Conservation (phyloP, 176 grass and related monocot species). For the Alopecurus myosuroides region DNA sequence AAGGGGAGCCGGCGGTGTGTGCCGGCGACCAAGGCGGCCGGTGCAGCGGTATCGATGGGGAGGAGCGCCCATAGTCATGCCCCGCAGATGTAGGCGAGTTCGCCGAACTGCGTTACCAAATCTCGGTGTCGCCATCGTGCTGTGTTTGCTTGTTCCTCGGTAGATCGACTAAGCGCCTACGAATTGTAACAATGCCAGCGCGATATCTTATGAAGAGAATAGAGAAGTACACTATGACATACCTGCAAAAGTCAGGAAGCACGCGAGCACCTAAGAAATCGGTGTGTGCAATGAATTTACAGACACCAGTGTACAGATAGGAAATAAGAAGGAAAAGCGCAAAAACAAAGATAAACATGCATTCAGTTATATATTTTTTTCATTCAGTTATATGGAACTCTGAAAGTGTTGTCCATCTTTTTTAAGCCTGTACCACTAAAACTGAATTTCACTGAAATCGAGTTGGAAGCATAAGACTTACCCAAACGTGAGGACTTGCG, state of each 20-base stretch:
- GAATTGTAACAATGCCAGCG: conserved; percentile 63
- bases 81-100: no score
- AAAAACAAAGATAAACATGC: not conserved
- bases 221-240: conserved; percentile 78
- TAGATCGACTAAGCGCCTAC: no score
- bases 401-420: not conserved
- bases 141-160: no score
- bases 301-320: not conserved
- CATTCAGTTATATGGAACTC: not conserved
- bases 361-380: not conserved
- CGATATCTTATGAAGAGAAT: conserved; percentile 58
- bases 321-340: no score
- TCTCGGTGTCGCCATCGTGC: no score
- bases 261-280: not conserved
- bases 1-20: no score
- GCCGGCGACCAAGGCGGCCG: no score
- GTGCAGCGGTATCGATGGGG: no score
- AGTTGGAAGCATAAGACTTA: conserved; percentile 18
- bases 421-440: not conserved
- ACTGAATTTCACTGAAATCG: not conserved
- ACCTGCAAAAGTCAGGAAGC: conserved; percentile 37
- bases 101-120: no score
- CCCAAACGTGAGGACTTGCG: conserved; percentile 79
- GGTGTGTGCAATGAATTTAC: not conserved
- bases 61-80: no score